phyloP scores from a whole-genome alignment of 192 early-diverging fungal species.

The Phycomyces nitens region DNA sequence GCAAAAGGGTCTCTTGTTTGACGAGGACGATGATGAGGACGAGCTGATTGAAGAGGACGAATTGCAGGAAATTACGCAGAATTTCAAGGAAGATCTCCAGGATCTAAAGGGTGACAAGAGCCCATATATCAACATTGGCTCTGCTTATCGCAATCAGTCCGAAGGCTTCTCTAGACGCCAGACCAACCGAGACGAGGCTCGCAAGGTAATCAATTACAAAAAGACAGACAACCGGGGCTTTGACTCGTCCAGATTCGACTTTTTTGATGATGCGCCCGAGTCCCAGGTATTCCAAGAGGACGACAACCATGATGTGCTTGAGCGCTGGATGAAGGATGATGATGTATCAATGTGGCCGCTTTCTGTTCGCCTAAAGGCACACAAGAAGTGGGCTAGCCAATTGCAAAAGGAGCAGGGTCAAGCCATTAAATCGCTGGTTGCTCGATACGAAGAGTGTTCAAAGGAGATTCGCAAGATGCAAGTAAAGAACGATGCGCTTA shows the following conservation, averaged over 20 bases:
- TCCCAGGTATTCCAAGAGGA: slow-evolving; percentile 1
- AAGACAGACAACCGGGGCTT: slow-evolving; percentile 5
- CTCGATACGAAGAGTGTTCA: slow-evolving; percentile 14
- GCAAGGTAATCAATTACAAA: slow-evolving; percentile 24
- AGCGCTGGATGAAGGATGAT: slow-evolving; percentile 24
- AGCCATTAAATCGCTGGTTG: slow-evolving; percentile 10
- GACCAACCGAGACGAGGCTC: slow-evolving; percentile 2
- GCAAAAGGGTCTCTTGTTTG: slow-evolving; percentile 32
- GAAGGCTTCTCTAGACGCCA: slow-evolving; percentile 1
- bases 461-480: slow-evolving; percentile 19
- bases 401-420: slow-evolving; percentile 15
- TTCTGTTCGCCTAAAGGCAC: slow-evolving; percentile 24
- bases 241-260: slow-evolving; percentile 2
- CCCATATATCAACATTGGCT: slow-evolving; percentile 17
- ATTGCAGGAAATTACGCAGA: slow-evolving; percentile 34
- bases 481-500: slow-evolving; percentile 17
- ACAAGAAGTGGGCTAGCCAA: slow-evolving; percentile 21
- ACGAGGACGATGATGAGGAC: slow-evolving; percentile 38
- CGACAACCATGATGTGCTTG: slow-evolving; percentile 4
- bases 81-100: slow-evolving; percentile 35
- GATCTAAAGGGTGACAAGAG: slow-evolving; percentile 8
- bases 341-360: slow-evolving; percentile 35
- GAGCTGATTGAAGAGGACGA: slow-evolving; percentile 53
- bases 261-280: slow-evolving; percentile 13
- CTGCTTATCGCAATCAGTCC: slow-evolving; percentile 1